Percentiles rank a stretch among this genome's conserved stretches.
phyloP scores from a whole-genome alignment of 2,329 filamentous ascomycete genomes.

The Arthrobotrys iridis region DNA sequence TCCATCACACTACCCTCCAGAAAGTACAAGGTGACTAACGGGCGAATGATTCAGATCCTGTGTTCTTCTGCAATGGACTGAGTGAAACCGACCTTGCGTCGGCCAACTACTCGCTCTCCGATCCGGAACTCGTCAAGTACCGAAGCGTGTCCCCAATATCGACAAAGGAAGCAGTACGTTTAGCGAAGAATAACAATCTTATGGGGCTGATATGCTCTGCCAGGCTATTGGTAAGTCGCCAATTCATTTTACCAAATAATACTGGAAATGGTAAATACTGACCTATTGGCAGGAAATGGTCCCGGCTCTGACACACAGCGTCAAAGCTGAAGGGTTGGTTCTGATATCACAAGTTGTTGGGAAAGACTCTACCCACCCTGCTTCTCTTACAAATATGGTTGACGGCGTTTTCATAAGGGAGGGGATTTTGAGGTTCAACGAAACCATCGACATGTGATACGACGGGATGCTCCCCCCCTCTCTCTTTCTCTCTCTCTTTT shows the following conservation, averaged over 20 bases:
- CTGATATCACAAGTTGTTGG: conserved; percentile 78
- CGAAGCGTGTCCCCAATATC: conserved; percentile 68
- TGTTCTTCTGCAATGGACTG: conserved; percentile 93
- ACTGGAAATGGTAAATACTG: conserved; percentile 27
- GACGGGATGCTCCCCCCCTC: too few relatives aligned
- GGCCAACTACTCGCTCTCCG: conserved; percentile 64
- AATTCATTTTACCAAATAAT: not conserved
- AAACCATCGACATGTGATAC: conserved; percentile 78
- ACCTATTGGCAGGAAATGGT: conserved; percentile 78
- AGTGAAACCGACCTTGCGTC: conserved; percentile 65
- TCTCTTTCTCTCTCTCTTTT: conserved; percentile 30
- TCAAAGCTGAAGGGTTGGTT: conserved; percentile 92
- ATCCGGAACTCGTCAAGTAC: conserved; percentile 72
- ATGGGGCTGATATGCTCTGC: conserved; percentile 96
- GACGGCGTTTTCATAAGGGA: conserved; percentile 87
- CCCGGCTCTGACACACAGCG: conserved; percentile 87
- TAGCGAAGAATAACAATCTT: conserved; percentile 94
- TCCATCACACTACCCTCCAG: not conserved
- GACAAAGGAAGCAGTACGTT: conserved; percentile 92
- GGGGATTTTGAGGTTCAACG: conserved; percentile 90
- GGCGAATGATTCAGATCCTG: conserved; percentile 71
- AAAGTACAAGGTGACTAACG: not conserved
- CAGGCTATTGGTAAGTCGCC: conserved; percentile 75
- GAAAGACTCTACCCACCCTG: conserved; percentile 65
- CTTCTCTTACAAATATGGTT: conserved; percentile 62